phyloP scores from a whole-genome alignment of 768 basidiomycete species.

The Boletellus emodensis region DNA sequence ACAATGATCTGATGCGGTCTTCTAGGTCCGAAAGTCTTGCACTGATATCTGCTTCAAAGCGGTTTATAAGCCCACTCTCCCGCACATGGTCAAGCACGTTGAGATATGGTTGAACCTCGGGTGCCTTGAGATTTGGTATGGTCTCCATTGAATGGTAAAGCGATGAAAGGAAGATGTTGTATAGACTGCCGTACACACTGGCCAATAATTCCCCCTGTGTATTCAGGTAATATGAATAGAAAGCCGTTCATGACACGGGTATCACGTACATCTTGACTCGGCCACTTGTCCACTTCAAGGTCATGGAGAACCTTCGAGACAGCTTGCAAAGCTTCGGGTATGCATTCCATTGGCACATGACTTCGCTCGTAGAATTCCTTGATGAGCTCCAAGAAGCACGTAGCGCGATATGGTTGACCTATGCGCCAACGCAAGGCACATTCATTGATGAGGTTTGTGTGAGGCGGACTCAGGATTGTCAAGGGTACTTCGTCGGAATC shows the following conservation, averaged over 20 bases:
- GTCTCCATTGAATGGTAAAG: conserved; percentile 82
- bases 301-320: conserved; percentile 70
- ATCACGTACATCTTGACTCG: conserved; percentile 70
- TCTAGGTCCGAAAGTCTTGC: conserved; percentile 66
- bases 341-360: conserved; percentile 91
- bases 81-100: conserved; percentile 67
- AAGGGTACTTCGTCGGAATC: conserved; percentile 94
- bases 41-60: conserved; percentile 68
- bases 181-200: conserved; percentile 65
- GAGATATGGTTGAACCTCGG: conserved; percentile 64
- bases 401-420: conserved; percentile 68
- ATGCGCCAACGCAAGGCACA: conserved; percentile 91
- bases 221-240: conserved; percentile 6
- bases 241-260: not conserved
- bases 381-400: conserved; percentile 82
- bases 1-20: conserved; percentile 56
- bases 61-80: conserved; percentile 65
- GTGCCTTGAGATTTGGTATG: conserved; percentile 67
- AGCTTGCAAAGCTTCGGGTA: conserved; percentile 81
- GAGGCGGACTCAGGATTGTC: conserved; percentile 76
- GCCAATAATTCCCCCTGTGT: conserved; percentile 64
- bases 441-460: conserved; percentile 82
- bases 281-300: conserved; percentile 72
- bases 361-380: conserved; percentile 83
- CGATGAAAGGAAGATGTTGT: conserved; percentile 81